phyloP scores from a whole-genome alignment of 805 yeast genomes.

The Myxozyma geophila region DNA sequence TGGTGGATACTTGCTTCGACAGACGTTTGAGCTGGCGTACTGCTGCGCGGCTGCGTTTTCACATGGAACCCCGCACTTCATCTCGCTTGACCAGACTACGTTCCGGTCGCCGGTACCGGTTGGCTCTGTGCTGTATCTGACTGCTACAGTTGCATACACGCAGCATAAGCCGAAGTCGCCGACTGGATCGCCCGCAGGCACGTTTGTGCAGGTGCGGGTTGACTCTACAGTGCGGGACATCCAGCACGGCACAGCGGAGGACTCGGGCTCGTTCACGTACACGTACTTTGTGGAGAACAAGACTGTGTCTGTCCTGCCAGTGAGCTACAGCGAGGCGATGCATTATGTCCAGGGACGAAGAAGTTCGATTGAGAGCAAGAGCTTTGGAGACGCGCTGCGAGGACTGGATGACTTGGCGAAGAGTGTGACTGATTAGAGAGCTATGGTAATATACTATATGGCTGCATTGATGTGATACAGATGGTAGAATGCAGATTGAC shows the following conservation, averaged over 20 bases:
- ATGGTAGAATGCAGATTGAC: neutral
- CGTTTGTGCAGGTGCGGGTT: slow-evolving; percentile 86
- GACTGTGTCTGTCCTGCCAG: slow-evolving; percentile 76
- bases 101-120: slow-evolving; percentile 96
- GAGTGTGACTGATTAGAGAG: slow-evolving; percentile 9
- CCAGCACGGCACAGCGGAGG: slow-evolving; percentile 62
- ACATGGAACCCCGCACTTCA: slow-evolving; percentile 82
- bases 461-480: neutral
- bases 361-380: slow-evolving; percentile 62
- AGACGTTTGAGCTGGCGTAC: slow-evolving; percentile 90
- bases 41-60: slow-evolving; percentile 91
- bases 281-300: slow-evolving; percentile 70
- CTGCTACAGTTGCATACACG: slow-evolving; percentile 83
- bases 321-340: slow-evolving; percentile 90
- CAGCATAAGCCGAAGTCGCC: slow-evolving; percentile 35
- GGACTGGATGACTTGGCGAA: slow-evolving; percentile 17
- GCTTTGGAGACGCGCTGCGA: slow-evolving; percentile 24
- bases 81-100: slow-evolving; percentile 86
- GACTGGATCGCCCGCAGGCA: slow-evolving; percentile 53
- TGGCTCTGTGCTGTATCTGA: slow-evolving; percentile 83
- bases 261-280: slow-evolving; percentile 86
- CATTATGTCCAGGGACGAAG: slow-evolving; percentile 87
- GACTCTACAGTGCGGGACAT: slow-evolving; percentile 76
- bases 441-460: neutral
- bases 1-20: slow-evolving; percentile 92